These are phyloP conservation scores for Pyrrhoderma noxium DNA, from an alignment of 1,284 basidiomycete genomes.

Conservation along the genomic window DNA sequence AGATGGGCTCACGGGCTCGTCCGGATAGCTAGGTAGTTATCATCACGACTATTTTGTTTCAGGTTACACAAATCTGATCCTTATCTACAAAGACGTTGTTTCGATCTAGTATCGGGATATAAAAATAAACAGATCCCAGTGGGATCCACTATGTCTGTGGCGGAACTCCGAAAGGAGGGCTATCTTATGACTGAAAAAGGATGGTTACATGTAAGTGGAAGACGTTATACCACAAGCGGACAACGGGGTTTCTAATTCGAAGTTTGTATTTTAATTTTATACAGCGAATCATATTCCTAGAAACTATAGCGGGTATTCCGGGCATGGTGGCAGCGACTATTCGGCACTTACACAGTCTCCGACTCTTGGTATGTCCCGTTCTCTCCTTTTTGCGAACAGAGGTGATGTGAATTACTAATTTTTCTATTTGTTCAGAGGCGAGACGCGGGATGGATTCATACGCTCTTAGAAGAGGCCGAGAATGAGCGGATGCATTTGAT, in stretches of 20 bases:
- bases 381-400: conserved; percentile 8
- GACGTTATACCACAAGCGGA: not conserved
- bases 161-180: conserved; percentile 65
- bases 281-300: conserved; percentile 80
- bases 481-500: conserved; percentile 95
- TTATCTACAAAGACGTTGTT: conserved; percentile 43
- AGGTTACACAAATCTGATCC: not conserved
- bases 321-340: conserved; percentile 91
- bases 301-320: conserved; percentile 88
- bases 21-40: conserved; percentile 39
- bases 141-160: conserved; percentile 52
- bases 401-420: not conserved
- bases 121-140: conserved; percentile 63
- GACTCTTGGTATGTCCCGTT: conserved; percentile 59
- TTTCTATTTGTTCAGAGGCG: conserved; percentile 45
- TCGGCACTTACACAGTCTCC: conserved; percentile 75
- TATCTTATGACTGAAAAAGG: conserved; percentile 65
- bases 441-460: conserved; percentile 84
- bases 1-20: conserved; percentile 65
- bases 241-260: too few species aligned
- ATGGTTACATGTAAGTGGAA: conserved; percentile 62
- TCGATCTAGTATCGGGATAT: conserved; percentile 78
- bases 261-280: not conserved
- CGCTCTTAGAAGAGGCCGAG: conserved; percentile 87
- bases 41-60: not conserved